phyloP scores from a whole-genome alignment of 805 yeast genomes.

The Yarrowia sp. region DNA sequence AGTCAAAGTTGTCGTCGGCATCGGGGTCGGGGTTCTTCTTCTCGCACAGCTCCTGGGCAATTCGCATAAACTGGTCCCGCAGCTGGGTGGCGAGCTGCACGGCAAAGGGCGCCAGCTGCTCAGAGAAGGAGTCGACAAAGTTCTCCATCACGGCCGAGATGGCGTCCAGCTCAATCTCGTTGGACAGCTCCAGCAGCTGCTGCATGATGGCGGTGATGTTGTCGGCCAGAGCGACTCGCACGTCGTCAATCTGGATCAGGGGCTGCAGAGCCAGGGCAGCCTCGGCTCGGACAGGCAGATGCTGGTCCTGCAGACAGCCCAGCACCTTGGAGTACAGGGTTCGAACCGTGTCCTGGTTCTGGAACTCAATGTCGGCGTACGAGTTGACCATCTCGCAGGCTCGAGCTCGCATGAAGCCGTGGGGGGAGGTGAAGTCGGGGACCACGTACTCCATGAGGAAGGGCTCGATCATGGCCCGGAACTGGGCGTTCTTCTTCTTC shows the following conservation, averaged over 20 bases:
- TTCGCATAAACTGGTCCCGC: conserved; percentile 73
- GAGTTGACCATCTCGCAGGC: conserved; percentile 59
- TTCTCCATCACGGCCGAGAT: conserved; percentile 93
- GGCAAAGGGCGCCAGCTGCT: conserved; percentile 90
- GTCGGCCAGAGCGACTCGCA: conserved; percentile 69
- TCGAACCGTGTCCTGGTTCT: conserved; percentile 71
- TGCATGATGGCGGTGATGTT: conserved; percentile 85
- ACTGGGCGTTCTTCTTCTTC: conserved; percentile 62
- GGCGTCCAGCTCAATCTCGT: conserved; percentile 84
- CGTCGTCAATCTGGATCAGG: conserved; percentile 67
- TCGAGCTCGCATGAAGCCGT: conserved; percentile 71
- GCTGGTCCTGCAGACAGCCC: conserved; percentile 56
- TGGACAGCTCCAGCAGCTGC: conserved; percentile 72
- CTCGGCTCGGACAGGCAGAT: conserved; percentile 79
- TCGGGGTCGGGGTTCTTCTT: conserved; percentile 53
- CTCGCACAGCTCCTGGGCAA: conserved; percentile 74
- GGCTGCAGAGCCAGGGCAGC: conserved; percentile 88
- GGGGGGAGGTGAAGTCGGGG: conserved; percentile 71
- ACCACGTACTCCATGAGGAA: conserved; percentile 69
- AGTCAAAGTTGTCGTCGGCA: conserved; percentile 50
- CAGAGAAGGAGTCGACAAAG: conserved; percentile 86
- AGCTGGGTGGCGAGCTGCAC: conserved; percentile 62
- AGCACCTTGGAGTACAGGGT: conserved; percentile 54
- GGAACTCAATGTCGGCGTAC: conserved; percentile 67
- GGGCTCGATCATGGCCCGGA: conserved; percentile 64